A percentile compares a stretch with the other conserved stretches of the same genome.
Conservation (phyloP, 495 filamentous ascomycete species). For the Penicillium herquei region DNA sequence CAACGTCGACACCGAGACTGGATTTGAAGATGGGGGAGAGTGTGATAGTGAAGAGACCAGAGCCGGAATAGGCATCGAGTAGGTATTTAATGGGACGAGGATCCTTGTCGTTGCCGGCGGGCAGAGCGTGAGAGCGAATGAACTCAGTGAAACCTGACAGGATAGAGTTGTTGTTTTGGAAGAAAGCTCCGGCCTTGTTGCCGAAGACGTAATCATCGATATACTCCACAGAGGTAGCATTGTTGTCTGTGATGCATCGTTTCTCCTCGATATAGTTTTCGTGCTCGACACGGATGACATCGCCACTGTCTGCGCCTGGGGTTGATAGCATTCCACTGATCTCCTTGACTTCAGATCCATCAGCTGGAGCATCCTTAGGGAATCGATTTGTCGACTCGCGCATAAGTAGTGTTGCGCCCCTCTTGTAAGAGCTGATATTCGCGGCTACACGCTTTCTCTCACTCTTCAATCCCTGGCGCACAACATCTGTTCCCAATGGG, state of each 20-base stretch:
- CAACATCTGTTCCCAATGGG: conserved; percentile 84
- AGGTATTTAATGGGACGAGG: conserved; percentile 68
- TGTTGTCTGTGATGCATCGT: conserved; percentile 80
- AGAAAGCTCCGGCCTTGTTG: conserved; percentile 91
- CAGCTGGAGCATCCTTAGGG: conserved; percentile 42
- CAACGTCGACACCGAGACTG: conserved; percentile 69
- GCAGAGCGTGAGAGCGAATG: conserved; percentile 77
- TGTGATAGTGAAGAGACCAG: conserved; percentile 93
- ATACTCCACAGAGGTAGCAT: conserved; percentile 78
- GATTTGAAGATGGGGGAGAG: conserved; percentile 76
- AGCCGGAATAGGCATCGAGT: conserved; percentile 96
- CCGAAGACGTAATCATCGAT: conserved; percentile 80
- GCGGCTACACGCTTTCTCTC: conserved; percentile 69
- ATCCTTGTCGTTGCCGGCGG: conserved; percentile 27
- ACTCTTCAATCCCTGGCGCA: conserved; percentile 69
- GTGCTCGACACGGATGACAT: conserved; percentile 34
- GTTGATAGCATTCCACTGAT: conserved; percentile 14
- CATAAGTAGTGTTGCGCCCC: conserved; percentile 83
- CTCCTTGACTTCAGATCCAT: conserved; percentile 13
- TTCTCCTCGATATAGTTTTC: conserved; percentile 69
- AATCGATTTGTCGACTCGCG: conserved; percentile 79
- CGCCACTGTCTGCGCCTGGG: conserved; percentile 29
- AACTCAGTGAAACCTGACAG: conserved; percentile 86
- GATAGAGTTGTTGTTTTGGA: conserved; percentile 99
- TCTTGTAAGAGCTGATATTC: conserved; percentile 68